Evolutionary conservation across 2,329 filamentous ascomycete genomes (phyloP), one percentile per base, ranked within the genome.

Genomic region (Emergomyces pasteurianus): DNA sequence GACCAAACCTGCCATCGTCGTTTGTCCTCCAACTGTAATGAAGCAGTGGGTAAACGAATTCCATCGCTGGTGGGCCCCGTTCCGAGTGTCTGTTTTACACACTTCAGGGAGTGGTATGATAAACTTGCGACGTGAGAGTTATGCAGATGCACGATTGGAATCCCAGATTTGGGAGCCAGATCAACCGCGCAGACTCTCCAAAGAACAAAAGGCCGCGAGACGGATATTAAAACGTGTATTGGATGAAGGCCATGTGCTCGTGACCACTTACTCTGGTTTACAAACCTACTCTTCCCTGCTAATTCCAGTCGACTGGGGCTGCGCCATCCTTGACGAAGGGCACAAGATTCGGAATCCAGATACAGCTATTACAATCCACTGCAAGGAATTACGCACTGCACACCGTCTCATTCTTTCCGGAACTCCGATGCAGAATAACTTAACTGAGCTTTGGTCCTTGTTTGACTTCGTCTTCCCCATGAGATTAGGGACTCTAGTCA

Each of bases 21-120:
- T 99, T 3, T 92, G 91, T 58, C 94, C 94, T 1, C 92, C 92
- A 3, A 99, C 94, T 0, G 88, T 99, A 28, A 86, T 99, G 77
- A 88, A 90, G 63, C 94, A 99, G 72, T 99, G 94, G 94, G 94
- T 96, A 14, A 95, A 95, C 65, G 94, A 99, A 70, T 97, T 99
- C 67, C 95, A 99, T 74, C 86, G 87, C 14, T 99, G 95, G 95
- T 99, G 95, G 95, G 94, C 94, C n/a, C 87, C 94, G n/a, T 79
- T 99, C 38, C 84, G 95, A 49, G 94, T 99, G 5, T 95, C 92
- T 0, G 97, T 99, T 63, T 74, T 99, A 56, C 94, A 99, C 71
- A 90, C 90, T 0, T 96, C 94, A 4, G 94, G 94, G 2, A 97
- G 91, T 72, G 95, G 94, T 21, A 97, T 99, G 92, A 78, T 96